Percentiles rank a stretch among this genome's conserved stretches.
Conservation (phyloP, 352 stramenopile genomes). For the Thalassiosira livingstoniorum region DNA sequence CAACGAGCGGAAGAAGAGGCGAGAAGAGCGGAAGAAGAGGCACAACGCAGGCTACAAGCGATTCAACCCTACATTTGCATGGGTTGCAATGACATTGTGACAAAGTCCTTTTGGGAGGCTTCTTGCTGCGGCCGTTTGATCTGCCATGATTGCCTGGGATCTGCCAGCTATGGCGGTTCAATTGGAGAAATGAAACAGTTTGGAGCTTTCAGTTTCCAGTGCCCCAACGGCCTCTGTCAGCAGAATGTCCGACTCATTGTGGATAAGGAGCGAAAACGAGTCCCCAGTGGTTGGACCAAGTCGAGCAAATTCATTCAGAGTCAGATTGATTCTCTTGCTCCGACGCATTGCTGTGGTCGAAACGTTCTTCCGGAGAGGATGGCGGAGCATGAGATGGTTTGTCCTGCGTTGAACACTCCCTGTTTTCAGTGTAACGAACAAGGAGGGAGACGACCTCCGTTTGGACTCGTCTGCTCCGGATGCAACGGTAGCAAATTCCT, state of each 20-base stretch:
- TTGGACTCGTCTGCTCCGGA: background rate
- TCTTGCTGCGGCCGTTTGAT: background rate
- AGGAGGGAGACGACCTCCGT: background rate
- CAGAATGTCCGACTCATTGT: background rate
- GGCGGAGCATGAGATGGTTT: background rate
- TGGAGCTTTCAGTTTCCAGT: background rate
- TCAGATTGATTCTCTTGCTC: background rate
- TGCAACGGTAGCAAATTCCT: conserved; percentile 1
- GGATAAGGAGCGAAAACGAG: no score
- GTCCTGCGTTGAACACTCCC: background rate
- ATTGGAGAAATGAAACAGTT: no score
- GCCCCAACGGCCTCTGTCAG: background rate
- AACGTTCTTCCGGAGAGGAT: background rate
- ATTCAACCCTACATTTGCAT: background rate
- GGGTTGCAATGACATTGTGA: conserved; percentile 2
- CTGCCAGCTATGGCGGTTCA: no score
- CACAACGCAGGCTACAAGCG: background rate
- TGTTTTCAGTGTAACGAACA: background rate
- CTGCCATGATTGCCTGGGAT: background rate
- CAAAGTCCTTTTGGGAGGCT: background rate
- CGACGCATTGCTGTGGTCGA: background rate
- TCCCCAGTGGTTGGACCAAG: background rate
- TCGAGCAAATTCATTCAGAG: conserved; percentile 3
- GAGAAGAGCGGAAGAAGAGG: no score
- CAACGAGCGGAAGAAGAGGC: no score